Base-by-base conservation (phyloP, 108 stramenopile genomes). In the Skeletonema tropicum region DNA sequence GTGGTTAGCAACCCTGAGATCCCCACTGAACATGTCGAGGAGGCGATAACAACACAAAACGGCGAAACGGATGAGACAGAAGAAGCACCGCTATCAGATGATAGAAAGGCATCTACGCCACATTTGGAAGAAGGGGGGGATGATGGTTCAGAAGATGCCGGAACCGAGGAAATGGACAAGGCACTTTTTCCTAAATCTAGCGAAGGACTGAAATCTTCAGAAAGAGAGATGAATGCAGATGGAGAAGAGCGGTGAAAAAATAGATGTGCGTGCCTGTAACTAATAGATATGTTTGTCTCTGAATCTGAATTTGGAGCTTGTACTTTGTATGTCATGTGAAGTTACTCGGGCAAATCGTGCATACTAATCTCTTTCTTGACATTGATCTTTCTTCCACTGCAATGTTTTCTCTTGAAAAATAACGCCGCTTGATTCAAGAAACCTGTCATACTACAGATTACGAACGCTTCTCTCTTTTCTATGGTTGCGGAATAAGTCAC, bases 401-500 rank as follows among this genome's bases (percentile, higher is more conserved):
- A 72, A 33, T 72, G 45, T 21, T 66, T 62, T 15, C 25, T 25
- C 59, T 70, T 70, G 23, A 26, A 63, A 6, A 32, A 62, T 26
- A 55, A 13, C 17, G 75, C n/a, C 25, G 57, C 69, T 35, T 70
- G n/a, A 63, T 70, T 70, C 62, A 70, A 36, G 69, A 32, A 70
- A 63, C 61, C 30, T 13, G 59, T 70, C 31, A 64, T 64, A 13
- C 23, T 7, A 64, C 69, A 70, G n/a, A 70, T 63, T 15, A 15
- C 32, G 12, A 59, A 70, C 12, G 59, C 69, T n/a, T 70, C 31
- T 23, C 31, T 62, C 61, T 62, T 62, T 38, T 62, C 61, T 36
- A 36, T 9, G 14, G 36, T 21, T 36, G 61, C 61, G 15, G 61
- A 33, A 38, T 23, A 38, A 1, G 35, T 17, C 9, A 62, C 61